A percentile compares a stretch with the other conserved stretches of the same genome.
phyloP scores from a whole-genome alignment of 805 yeast genomes.

The Candida multigemmis region DNA sequence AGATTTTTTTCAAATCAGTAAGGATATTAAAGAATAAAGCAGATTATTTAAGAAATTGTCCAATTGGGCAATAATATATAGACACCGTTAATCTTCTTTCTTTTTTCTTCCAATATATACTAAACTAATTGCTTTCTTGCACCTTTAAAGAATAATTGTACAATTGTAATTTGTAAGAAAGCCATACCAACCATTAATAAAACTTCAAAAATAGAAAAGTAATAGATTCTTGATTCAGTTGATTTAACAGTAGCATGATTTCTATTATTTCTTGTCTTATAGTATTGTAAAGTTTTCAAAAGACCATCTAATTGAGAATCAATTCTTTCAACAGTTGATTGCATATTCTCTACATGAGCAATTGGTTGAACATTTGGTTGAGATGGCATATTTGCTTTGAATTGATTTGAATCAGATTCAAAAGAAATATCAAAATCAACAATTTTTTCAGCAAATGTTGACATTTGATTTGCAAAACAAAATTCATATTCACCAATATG shows the following conservation, averaged over 20 bases:
- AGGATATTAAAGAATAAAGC: conserved; percentile 81
- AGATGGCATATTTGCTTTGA: conserved; percentile 56
- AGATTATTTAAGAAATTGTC: conserved; percentile 68
- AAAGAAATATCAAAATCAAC: conserved; percentile 72
- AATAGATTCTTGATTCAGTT: conserved; percentile 70
- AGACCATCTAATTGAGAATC: conserved; percentile 52
- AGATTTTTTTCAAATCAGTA: conserved; percentile 85
- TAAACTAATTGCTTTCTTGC: conserved; percentile 59
- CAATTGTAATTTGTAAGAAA: conserved; percentile 54
- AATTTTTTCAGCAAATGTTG: conserved; percentile 72
- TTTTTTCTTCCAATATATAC: not conserved
- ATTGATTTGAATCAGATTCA: conserved; percentile 28
- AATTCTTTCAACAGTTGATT: conserved; percentile 45
- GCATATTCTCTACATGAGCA: conserved; percentile 45
- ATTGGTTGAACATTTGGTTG: conserved; percentile 38
- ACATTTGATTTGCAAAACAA: conserved; percentile 77
- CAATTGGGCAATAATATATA: conserved; percentile 45
- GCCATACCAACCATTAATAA: conserved; percentile 70
- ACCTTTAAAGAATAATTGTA: conserved; percentile 64
- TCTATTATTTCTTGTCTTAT: conserved; percentile 83
- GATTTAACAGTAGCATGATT: conserved; percentile 82
- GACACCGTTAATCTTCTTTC: not conserved
- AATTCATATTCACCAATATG: conserved; percentile 74
- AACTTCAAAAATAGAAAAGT: conserved; percentile 66
- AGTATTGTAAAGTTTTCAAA: conserved; percentile 60